A percentile compares a stretch with the other conserved stretches of the same genome.
phyloP scores from a whole-genome alignment of 2,329 filamentous ascomycete genomes.

The Cordyceps cateniannulata region DNA sequence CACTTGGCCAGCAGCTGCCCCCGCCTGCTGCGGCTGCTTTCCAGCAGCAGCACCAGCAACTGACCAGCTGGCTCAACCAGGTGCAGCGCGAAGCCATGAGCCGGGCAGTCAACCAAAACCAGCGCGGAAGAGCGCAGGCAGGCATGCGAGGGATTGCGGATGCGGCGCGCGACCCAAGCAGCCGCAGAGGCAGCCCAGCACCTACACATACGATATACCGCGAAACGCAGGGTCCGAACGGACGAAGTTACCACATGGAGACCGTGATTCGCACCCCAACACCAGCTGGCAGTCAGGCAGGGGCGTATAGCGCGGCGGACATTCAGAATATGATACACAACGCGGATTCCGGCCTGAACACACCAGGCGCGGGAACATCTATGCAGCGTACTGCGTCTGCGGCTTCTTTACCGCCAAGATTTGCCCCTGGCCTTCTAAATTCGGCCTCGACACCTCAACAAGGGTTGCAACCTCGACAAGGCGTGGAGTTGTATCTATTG shows the following conservation, averaged over 20 bases:
- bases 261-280: constrained; percentile 23
- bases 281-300: constrained; percentile 16
- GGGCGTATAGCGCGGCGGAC: constrained; percentile 35
- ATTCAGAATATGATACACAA: constrained; percentile 40
- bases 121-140: constrained; percentile 33
- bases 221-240: constrained; percentile 27
- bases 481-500: constrained; percentile 52
- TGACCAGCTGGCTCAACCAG: constrained; percentile 40
- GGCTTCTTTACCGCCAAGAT: constrained; percentile 35
- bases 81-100: constrained; percentile 41
- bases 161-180: constrained; percentile 16
- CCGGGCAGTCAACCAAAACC: constrained; percentile 37
- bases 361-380: constrained; percentile 40
- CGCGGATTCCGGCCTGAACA: constrained; percentile 39
- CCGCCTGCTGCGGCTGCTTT: constrained; percentile 16
- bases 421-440: constrained; percentile 24
- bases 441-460: constrained; percentile 17
- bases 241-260: constrained; percentile 30
- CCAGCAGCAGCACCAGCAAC: constrained; percentile 32
- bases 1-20: constrained; percentile 14
- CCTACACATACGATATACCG: constrained; percentile 26
- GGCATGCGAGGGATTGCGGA: constrained; percentile 37
- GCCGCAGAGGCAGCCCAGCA: constrained; percentile 25
- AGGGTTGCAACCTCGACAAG: constrained; percentile 22
- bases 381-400: constrained; percentile 47